Conservation (phyloP, 2,329 filamentous ascomycete species). For the Sarocladiaceae sp. region DNA sequence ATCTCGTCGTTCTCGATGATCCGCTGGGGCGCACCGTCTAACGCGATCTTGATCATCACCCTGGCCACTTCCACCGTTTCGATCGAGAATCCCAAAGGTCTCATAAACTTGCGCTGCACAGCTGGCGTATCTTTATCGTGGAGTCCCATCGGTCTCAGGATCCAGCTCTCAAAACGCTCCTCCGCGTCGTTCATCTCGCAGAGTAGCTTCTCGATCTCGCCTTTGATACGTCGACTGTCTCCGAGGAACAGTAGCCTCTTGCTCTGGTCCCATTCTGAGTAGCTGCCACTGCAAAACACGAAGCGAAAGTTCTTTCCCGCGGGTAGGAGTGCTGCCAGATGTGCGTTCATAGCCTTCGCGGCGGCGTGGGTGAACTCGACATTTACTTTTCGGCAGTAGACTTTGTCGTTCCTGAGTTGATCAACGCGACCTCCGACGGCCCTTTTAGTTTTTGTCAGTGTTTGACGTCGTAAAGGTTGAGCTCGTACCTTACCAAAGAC, state of each 20-base stretch:
- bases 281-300: slow-evolving; percentile 34
- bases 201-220: slow-evolving; percentile 32
- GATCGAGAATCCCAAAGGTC: slow-evolving; percentile 24
- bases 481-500: slow-evolving; percentile 52
- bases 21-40: slow-evolving; percentile 28
- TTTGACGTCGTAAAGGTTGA: background rate
- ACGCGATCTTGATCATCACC: slow-evolving; percentile 28
- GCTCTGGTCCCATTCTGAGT: slow-evolving; percentile 25
- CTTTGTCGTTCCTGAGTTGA: slow-evolving; percentile 42
- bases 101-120: slow-evolving; percentile 20
- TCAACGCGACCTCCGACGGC: slow-evolving; percentile 35
- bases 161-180: slow-evolving; percentile 27
- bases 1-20: slow-evolving; percentile 26
- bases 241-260: slow-evolving; percentile 30
- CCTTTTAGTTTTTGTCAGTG: no score
- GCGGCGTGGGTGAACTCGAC: slow-evolving; percentile 54
- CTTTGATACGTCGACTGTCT: slow-evolving; percentile 31
- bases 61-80: slow-evolving; percentile 27
- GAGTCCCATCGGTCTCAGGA: slow-evolving; percentile 29
- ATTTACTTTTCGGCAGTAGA: slow-evolving; percentile 42
- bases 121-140: slow-evolving; percentile 16
- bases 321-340: slow-evolving; percentile 23
- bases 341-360: slow-evolving; percentile 45
- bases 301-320: slow-evolving; percentile 32
- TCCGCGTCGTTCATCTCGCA: slow-evolving; percentile 30